These are phyloP conservation scores for Diaporthe citrichinensis DNA, from an alignment of 2,329 filamentous ascomycete genomes.

Conservation along the genomic window DNA sequence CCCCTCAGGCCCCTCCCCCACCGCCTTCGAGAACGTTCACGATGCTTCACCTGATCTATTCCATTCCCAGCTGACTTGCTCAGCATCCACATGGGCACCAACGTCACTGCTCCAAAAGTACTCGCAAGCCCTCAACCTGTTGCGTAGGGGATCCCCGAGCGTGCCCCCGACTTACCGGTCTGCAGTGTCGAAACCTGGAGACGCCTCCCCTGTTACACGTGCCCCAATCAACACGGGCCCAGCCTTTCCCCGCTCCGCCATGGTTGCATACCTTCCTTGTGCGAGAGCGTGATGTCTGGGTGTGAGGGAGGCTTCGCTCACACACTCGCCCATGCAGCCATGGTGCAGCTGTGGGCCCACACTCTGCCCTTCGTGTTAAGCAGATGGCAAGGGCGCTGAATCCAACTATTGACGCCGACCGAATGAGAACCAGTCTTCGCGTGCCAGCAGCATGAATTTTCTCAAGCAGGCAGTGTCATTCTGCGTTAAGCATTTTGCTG, in stretches of 20 bases:
- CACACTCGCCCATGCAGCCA: neutral
- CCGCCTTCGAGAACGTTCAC: slow-evolving; percentile 39
- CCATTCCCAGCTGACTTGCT: slow-evolving; percentile 10
- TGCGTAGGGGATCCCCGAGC: slow-evolving; percentile 1
- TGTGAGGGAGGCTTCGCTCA: slow-evolving; percentile 20
- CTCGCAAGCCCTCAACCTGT: slow-evolving; percentile 14
- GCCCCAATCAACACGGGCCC: slow-evolving; percentile 34
- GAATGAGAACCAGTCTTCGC: neutral
- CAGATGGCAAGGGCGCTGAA: neutral
- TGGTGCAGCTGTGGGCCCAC: slow-evolving; percentile 16
- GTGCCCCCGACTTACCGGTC: slow-evolving; percentile 29
- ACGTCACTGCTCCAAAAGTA: slow-evolving; percentile 5
- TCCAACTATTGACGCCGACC: neutral
- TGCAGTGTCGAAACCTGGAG: slow-evolving; percentile 35
- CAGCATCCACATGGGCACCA: slow-evolving; percentile 15
- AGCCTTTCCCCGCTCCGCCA: slow-evolving; percentile 38
- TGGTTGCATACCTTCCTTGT: slow-evolving; percentile 25
- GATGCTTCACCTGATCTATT: slow-evolving; percentile 20
- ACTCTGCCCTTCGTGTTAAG: neutral
- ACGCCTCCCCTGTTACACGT: slow-evolving; percentile 36
- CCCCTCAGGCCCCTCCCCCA: neutral
- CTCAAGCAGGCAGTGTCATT: neutral
- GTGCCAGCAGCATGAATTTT: slow-evolving; percentile 15
- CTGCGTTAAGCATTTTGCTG: neutral
- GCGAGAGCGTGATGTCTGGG: slow-evolving; percentile 30